These are phyloP conservation scores for Verticillium isaacii DNA, from an alignment of 2,329 filamentous ascomycete genomes.

Conservation along the genomic window DNA sequence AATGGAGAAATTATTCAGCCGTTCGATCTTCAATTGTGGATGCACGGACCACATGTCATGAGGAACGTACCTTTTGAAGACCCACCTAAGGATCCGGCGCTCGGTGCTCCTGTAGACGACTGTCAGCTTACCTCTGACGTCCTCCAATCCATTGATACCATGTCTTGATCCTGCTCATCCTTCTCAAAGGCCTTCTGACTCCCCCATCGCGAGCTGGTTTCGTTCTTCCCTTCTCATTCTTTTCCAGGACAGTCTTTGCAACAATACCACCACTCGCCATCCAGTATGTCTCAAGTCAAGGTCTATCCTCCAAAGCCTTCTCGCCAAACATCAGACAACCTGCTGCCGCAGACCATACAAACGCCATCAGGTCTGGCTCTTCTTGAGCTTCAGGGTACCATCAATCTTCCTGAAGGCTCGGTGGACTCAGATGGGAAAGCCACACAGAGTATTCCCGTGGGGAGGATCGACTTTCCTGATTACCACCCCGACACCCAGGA, in stretches of 20 bases:
- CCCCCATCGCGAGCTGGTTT: background rate
- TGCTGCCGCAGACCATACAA: constrained; percentile 77
- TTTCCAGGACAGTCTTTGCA: background rate
- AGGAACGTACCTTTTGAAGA: background rate
- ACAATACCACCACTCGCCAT: background rate
- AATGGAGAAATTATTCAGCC: background rate
- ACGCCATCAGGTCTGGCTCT: constrained; percentile 87
- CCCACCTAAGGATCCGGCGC: background rate
- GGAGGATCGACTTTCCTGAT: constrained; percentile 73
- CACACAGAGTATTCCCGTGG: constrained; percentile 47
- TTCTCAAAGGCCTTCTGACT: background rate
- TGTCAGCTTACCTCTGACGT: background rate
- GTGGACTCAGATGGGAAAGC: constrained; percentile 24
- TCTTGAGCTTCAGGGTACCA: constrained; percentile 85
- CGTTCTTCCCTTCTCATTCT: background rate
- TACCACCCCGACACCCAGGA: constrained; percentile 51
- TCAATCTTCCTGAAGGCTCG: constrained; percentile 62
- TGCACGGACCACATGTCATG: background rate
- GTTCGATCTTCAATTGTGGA: background rate
- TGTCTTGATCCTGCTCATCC: background rate
- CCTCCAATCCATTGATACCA: background rate
- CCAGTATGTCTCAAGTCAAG: constrained; percentile 29
- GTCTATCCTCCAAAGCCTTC: constrained; percentile 32
- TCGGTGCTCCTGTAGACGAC: background rate
- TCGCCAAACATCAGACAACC: constrained; percentile 28